Evolutionary conservation across 129 eudicot genomes (phyloP), one percentile per base, ranked within the genome.

Genomic region (Cynara cardunculus): DNA sequence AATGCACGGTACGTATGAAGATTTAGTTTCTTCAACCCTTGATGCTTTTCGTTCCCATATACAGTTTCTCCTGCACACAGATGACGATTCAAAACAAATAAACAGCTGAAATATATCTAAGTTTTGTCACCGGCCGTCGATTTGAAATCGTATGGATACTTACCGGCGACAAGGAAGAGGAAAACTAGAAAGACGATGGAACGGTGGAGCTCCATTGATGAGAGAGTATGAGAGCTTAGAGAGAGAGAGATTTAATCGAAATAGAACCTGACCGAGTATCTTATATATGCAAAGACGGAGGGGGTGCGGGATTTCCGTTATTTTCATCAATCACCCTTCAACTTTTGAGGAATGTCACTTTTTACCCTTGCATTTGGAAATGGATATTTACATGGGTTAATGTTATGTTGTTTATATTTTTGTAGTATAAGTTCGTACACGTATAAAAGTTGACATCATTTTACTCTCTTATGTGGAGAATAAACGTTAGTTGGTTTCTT

Each of bases 91-190:
- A 18, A 19, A 24, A 56, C 14, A 26, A 4, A 25, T 19, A 4
- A 39, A 25, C 7, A 62, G 12, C 25, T 35, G 62, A n/a, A 14
- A 68, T 22, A 41, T 68, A 9, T 32, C 30, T 71, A 8, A 7
- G 25, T 70, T 7, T 28, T 4, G 28, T 67, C 14, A 3, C 11
- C 25, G 34, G 3, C 6, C n/a, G 26, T 22, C 7, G 27, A 64
- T 25, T 61, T 44, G 4, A 74, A 7, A 39, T 41, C 35, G 5
- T 67, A 34, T 32, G 77, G 5, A 32, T 5, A 65, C 1, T 26
- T 73, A 88, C 92, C 92, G 83, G 92, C 41, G 67, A 80, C 67
- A 68, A 72, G 8, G 62, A 84, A 19, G 59, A 77, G 78, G 44
- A 84, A 26, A 37, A 75, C 64, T 39, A 75, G 71, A 87, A 74